Base-by-base conservation (phyloP, 164 flowering plant species). In the Chimonanthus praecox region DNA sequence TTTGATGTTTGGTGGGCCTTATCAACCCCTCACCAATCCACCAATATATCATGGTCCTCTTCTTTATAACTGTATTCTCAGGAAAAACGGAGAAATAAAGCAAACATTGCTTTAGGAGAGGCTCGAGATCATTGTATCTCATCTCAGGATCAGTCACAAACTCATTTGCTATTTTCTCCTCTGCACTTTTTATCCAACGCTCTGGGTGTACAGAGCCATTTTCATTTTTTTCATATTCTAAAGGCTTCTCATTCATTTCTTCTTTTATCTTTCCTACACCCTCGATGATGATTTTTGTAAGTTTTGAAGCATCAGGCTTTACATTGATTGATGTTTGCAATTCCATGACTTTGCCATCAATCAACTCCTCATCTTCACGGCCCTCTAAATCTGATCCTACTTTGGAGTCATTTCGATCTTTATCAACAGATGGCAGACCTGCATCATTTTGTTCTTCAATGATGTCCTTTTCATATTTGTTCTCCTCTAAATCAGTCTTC, bases 1-100 rank as follows among this genome's bases (percentile, higher is more conserved):
- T 65, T 67, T 74, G 58, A 0, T 18, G 68, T 2, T 4, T 49
- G 2, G 18, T 72, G 0, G 21, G 13, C 4, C 5, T 21, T 13
- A 82, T 58, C 10, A 80, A 71, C 4, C 79, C 82, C 77, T 82
- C 86, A 6, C 83, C 85, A 48, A 83, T 75, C 89, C 87, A 86
- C 86, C 87, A 82, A 46, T 82, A 77, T 10, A 80, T 63, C 58
- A 84, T 46, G 3, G 65, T 16, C 74, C 83, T 84, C 77, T 75
- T 84, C 73, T 78, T 76, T 4, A 86, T 71, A 0, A 68, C 64
- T 0, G 49, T 50, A 18, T 73, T 72, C 46, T 76, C 79, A 3
- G 89, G 87, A 62, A 86, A 86, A 13, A 83, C 67, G 5, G 79
- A 60, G 64, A 86, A 79, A 21, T 82, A 80, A 21, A 84, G 61